Evolutionary conservation across 305 asterid species (phyloP).

Genomic region (Plantago coronopus): DNA sequence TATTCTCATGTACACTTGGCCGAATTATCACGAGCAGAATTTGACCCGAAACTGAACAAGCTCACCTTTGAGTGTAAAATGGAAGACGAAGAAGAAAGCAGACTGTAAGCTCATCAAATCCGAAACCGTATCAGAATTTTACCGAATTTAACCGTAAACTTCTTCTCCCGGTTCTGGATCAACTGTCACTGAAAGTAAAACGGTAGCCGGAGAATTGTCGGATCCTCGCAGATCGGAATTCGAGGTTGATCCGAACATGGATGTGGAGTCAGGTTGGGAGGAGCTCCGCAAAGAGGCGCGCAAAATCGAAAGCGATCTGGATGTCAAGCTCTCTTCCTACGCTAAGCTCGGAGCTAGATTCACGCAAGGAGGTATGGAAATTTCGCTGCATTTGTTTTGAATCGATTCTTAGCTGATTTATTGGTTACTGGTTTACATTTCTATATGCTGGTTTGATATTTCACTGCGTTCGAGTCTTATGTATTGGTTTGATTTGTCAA

Average conservation of each 20-base stretch:
- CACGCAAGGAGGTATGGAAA: constrained; percentile 65
- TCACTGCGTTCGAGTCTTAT: too few relatives aligned
- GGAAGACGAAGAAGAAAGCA: too few relatives aligned
- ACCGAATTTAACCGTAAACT: not conserved
- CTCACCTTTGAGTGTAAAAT: too few relatives aligned
- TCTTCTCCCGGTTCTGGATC: not conserved
- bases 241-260: constrained; percentile 57
- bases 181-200: not conserved
- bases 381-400: not conserved
- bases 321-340: constrained; percentile 90
- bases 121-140: too few relatives aligned
- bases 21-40: too few relatives aligned
- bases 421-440: too few relatives aligned
- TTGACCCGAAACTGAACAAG: too few relatives aligned
- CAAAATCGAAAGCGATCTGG: constrained; percentile 95
- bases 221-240: constrained; percentile 35
- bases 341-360: constrained; percentile 93
- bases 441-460: too few relatives aligned
- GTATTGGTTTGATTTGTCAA: too few relatives aligned
- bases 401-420: too few relatives aligned
- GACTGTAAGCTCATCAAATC: too few relatives aligned
- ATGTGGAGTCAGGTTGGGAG: constrained; percentile 95
- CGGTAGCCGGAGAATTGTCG: constrained; percentile 9
- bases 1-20: too few relatives aligned
- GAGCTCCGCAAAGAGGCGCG: constrained; percentile 92